Conservation (phyloP, 768 basidiomycete species). For the Tricholoma terreum region DNA sequence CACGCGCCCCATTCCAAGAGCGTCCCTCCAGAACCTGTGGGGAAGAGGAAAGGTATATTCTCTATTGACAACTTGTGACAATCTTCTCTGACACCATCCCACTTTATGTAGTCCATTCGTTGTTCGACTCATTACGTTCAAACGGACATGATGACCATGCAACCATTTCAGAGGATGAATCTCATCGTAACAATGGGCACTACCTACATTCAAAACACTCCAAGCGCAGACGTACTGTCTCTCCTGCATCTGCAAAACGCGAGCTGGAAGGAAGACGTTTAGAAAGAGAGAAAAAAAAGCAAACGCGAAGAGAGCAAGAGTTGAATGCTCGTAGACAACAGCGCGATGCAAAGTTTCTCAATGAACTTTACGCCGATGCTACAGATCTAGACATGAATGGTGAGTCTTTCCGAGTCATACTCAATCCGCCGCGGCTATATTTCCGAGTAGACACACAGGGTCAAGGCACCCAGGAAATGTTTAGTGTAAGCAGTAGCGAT, state of each 20-base stretch:
- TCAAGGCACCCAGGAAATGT: conserved; percentile 13
- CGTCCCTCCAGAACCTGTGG: conserved; percentile 23
- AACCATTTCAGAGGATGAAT: conserved; percentile 29
- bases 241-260: conserved; percentile 40
- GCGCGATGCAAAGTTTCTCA: conserved; percentile 37
- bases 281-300: conserved; percentile 42
- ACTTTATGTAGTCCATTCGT: conserved; percentile 25
- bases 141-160: conserved; percentile 31
- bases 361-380: conserved; percentile 38
- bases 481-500: conserved; percentile 10
- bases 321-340: conserved; percentile 35
- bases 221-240: conserved; percentile 52
- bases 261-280: conserved; percentile 33
- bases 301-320: conserved; percentile 36
- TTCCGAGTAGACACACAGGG: background rate
- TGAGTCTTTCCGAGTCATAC: background rate
- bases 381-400: conserved; percentile 24
- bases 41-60: conserved; percentile 49
- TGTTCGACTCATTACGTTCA: conserved; percentile 34
- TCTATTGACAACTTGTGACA: background rate
- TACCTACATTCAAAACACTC: conserved; percentile 29
- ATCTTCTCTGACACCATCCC: background rate
- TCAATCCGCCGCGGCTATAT: background rate
- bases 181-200: conserved; percentile 27
- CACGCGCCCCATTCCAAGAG: conserved; percentile 14